These are phyloP conservation scores for Scutellaria baicalensis DNA, from an alignment of 257 asterid species.

Conservation along the genomic window DNA sequence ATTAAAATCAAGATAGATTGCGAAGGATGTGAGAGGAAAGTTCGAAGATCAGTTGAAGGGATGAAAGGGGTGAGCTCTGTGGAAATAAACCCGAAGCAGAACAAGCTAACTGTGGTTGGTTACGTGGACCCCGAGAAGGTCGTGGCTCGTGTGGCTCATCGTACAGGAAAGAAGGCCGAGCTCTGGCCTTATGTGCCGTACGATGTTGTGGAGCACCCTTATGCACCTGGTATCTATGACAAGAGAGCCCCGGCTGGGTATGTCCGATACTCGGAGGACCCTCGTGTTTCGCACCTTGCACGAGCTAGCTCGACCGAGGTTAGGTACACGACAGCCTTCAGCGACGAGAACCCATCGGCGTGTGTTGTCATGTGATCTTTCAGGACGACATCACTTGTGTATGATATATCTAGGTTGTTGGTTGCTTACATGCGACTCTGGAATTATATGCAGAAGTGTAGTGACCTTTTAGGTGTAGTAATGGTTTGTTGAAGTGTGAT, in stretches of 20 bases:
- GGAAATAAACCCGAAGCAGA: slow-evolving; percentile 61
- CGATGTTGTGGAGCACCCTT: slow-evolving; percentile 88
- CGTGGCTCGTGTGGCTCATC: slow-evolving; percentile 76
- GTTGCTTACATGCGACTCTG: neutral
- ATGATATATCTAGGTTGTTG: neutral
- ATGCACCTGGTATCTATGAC: slow-evolving; percentile 81
- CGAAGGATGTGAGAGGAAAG: slow-evolving; percentile 93
- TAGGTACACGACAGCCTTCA: slow-evolving; percentile 92
- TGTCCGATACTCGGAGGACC: slow-evolving; percentile 51
- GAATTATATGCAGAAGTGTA: neutral
- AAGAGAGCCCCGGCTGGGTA: slow-evolving; percentile 95
- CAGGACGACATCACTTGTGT: neutral
- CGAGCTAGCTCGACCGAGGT: slow-evolving; percentile 93
- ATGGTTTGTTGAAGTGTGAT: slow-evolving; percentile 8
- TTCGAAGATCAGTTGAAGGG: slow-evolving; percentile 77
- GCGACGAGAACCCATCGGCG: slow-evolving; percentile 82
- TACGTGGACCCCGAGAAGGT: slow-evolving; percentile 84
- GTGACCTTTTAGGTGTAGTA: neutral
- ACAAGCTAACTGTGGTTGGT: slow-evolving; percentile 86
- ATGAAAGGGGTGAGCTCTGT: slow-evolving; percentile 92
- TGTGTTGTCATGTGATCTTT: slow-evolving; percentile 72
- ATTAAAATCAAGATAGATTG: slow-evolving; percentile 91
- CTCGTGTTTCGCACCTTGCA: slow-evolving; percentile 54
- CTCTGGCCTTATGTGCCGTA: slow-evolving; percentile 97
- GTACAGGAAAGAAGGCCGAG: slow-evolving; percentile 93